These are phyloP conservation scores for Leccinum fibrillosum DNA, from an alignment of 768 basidiomycete genomes.

Conservation along the genomic window DNA sequence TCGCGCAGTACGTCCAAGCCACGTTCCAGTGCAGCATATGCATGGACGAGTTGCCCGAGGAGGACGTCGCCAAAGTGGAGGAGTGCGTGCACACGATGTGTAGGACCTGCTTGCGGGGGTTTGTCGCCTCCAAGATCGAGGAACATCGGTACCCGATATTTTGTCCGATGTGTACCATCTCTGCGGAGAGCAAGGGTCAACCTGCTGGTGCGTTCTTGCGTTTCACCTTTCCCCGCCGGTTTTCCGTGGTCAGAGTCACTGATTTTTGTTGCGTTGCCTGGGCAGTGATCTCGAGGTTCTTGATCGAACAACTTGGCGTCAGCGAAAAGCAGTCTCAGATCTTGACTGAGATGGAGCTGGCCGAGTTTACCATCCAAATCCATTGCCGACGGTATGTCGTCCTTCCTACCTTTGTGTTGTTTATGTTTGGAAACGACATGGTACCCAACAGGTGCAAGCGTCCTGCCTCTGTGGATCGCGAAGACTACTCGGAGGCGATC, in stretches of 20 bases:
- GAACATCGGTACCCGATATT: conserved; percentile 57
- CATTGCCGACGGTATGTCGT: conserved; percentile 48
- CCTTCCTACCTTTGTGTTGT: neutral
- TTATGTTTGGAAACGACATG: neutral
- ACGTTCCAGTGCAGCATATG: conserved; percentile 58
- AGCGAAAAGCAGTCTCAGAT: conserved; percentile 38
- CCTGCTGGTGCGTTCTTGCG: conserved; percentile 32
- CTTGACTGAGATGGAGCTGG: conserved; percentile 47
- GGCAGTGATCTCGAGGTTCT: conserved; percentile 37
- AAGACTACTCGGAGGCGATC: conserved; percentile 38
- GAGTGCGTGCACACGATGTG: conserved; percentile 54
- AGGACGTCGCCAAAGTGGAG: conserved; percentile 40
- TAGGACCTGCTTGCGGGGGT: conserved; percentile 45
- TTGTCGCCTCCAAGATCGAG: conserved; percentile 43
- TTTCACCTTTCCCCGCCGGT: neutral
- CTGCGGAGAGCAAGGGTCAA: conserved; percentile 19
- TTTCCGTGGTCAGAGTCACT: neutral
- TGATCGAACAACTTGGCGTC: conserved; percentile 47
- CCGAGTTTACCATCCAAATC: conserved; percentile 39
- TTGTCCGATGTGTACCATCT: conserved; percentile 52
- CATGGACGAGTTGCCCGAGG: conserved; percentile 44
- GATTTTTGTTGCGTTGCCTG: neutral
- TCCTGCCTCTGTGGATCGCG: conserved; percentile 47
- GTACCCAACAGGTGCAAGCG: conserved; percentile 42
- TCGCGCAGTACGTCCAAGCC: conserved; percentile 27